Base-by-base conservation (phyloP, 306 rosid genomes). In the Lathyrus oleraceus region DNA sequence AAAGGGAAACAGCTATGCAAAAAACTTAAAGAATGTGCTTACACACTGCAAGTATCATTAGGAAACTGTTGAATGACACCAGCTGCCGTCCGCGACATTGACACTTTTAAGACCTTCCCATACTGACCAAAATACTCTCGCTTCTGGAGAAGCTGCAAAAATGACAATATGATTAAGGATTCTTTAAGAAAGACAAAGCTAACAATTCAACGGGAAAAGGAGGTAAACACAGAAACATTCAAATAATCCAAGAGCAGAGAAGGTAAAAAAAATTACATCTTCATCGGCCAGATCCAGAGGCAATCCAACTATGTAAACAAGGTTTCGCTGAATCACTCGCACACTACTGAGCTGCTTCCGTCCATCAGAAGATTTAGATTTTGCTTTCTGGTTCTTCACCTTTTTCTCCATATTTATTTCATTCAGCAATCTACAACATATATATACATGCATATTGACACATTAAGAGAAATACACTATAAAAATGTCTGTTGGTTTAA, bases 11-110 rank as follows among this genome's bases (percentile, higher is more conserved):
- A 66, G 19, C 48, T 64, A 65, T 15, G 2, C 59, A 11, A 19
- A 23, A 48, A 39, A 47, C 44, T 23, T 36, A 14, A 57, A 58
- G 45, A 75, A 57, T 71, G 12, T 43, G 84, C 99, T 91, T 89
- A 95, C 99, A 91, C 99, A 91, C 99, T 95, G 83, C 99, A 95
- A 42, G 99, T 89, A 79, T 83, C 89, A 82, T 91, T 95, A 32
- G 94, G 96, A 89, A 89, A 91, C 82, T 91, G 99, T 68, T 95
- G 99, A 84, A 95, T 86, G 74, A 87, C 85, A 25, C 99, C 99
- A 79, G 96, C 85, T 25, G 99, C 91, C 0, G 99, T 95, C 76
- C 99, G 89, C 60, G 97, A 91, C 97, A 95, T 95, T 4, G 99
- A 95, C 47, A 95, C 99, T 84, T 95, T 95, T 62, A 89, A 82